Evolutionary conservation across 164 flowering plant genomes (phyloP).

Genomic region (Tetracentron sinense): DNA sequence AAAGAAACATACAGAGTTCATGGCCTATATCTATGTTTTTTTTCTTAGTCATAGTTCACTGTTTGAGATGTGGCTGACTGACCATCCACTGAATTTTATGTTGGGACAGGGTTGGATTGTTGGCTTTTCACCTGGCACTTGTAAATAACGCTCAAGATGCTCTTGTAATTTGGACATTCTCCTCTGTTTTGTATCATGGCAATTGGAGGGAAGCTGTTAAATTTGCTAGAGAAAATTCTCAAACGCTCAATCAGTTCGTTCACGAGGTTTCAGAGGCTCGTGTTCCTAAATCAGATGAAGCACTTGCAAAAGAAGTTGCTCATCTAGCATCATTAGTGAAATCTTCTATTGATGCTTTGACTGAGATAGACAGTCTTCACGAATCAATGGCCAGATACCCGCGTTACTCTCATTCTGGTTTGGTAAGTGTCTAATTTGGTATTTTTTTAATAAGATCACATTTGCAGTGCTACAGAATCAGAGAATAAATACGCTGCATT

Average conservation of each 20-base stretch:
- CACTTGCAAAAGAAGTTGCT: slow-evolving; percentile 52
- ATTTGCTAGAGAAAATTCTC: slow-evolving; percentile 53
- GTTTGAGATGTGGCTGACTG: neutral
- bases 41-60: neutral
- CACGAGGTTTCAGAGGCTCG: slow-evolving; percentile 56
- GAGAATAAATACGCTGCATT: neutral
- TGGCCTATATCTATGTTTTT: neutral
- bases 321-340: slow-evolving; percentile 42
- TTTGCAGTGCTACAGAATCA: neutral
- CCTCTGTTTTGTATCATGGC: slow-evolving; percentile 62
- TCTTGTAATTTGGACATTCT: slow-evolving; percentile 61
- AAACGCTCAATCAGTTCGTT: slow-evolving; percentile 22
- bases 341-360: slow-evolving; percentile 43
- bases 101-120: slow-evolving; percentile 61
- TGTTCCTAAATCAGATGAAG: slow-evolving; percentile 41
- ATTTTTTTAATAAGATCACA: neutral
- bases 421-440: slow-evolving; percentile 42
- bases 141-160: slow-evolving; percentile 67
- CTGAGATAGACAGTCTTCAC: slow-evolving; percentile 25
- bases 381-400: slow-evolving; percentile 42
- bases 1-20: too few species aligned
- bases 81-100: slow-evolving; percentile 5
- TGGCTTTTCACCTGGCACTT: slow-evolving; percentile 84
- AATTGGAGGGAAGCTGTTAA: slow-evolving; percentile 60
- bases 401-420: slow-evolving; percentile 30